phyloP scores from a whole-genome alignment of 2,329 filamentous ascomycete genomes.

The Cytospora chrysosperma region DNA sequence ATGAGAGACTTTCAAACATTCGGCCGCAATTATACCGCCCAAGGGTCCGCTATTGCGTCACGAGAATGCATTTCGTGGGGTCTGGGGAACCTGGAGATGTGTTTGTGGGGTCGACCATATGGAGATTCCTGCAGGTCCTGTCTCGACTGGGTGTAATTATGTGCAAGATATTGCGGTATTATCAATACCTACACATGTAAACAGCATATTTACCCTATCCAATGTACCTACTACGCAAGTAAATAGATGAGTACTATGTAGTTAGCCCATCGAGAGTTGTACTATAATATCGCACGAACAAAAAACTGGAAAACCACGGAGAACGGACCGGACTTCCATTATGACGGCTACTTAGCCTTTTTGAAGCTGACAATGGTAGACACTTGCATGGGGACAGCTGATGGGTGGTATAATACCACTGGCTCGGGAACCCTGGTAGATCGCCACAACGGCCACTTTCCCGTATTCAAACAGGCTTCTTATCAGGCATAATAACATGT shows the following conservation, averaged over 20 bases:
- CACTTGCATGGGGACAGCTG: background rate
- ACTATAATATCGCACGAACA: too few relatives aligned
- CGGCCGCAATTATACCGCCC: constrained; percentile 9
- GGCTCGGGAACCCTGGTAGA: background rate
- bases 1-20: background rate
- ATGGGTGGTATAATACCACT: background rate
- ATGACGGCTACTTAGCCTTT: too few relatives aligned
- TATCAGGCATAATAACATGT: background rate
- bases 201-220: too few relatives aligned
- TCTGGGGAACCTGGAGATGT: background rate
- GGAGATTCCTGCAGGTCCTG: constrained; percentile 6
- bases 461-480: background rate
- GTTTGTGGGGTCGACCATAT: constrained; percentile 12
- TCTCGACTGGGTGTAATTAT: background rate
- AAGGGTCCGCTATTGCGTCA: constrained; percentile 16
- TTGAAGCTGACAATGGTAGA: background rate
- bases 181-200: too few relatives aligned
- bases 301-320: too few relatives aligned
- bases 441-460: background rate
- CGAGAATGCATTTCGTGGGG: constrained; percentile 2
- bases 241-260: too few relatives aligned
- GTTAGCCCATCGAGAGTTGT: too few relatives aligned
- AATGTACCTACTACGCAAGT: too few relatives aligned
- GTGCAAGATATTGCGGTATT: too few relatives aligned
- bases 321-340: background rate